Evolutionary conservation across 768 basidiomycete species (phyloP).

Genomic region (Coprinopsis strossmayeri): DNA sequence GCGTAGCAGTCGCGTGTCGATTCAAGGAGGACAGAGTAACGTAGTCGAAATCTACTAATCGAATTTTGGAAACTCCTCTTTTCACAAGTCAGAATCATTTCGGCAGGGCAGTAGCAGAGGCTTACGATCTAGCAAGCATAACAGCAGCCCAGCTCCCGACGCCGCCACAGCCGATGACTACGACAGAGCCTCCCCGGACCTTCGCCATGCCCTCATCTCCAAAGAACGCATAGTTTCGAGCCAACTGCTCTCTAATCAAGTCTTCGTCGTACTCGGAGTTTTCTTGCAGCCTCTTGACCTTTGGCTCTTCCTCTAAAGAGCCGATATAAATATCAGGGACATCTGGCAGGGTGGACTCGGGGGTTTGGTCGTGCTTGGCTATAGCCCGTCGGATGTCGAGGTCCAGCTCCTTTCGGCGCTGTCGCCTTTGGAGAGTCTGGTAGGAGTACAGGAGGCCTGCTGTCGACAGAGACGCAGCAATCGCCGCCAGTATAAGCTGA

Average conservation of each 20-base stretch:
- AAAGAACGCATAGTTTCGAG: conserved; percentile 92
- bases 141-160: conserved; percentile 96
- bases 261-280: conserved; percentile 58
- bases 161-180: conserved; percentile 91
- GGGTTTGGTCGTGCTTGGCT: conserved; percentile 21
- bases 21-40: conserved; percentile 94
- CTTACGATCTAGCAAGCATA: conserved; percentile 87
- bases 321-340: conserved; percentile 4
- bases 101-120: neutral
- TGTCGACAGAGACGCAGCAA: conserved; percentile 57
- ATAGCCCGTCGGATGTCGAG: conserved; percentile 53
- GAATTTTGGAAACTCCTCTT: conserved; percentile 70
- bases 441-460: conserved; percentile 56
- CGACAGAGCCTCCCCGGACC: conserved; percentile 70
- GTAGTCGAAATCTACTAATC: conserved; percentile 92
- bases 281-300: conserved; percentile 3
- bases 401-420: conserved; percentile 48
- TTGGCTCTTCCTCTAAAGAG: conserved; percentile 4
- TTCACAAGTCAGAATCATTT: too few relatives aligned
- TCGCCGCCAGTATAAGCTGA: conserved; percentile 61
- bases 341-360: conserved; percentile 7
- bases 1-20: conserved; percentile 83
- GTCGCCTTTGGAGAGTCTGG: conserved; percentile 37
- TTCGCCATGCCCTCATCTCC: conserved; percentile 83
- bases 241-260: conserved; percentile 82